These are phyloP conservation scores for Rhizodiscina lignyota DNA, from an alignment of 495 filamentous ascomycete genomes.

Conservation along the genomic window DNA sequence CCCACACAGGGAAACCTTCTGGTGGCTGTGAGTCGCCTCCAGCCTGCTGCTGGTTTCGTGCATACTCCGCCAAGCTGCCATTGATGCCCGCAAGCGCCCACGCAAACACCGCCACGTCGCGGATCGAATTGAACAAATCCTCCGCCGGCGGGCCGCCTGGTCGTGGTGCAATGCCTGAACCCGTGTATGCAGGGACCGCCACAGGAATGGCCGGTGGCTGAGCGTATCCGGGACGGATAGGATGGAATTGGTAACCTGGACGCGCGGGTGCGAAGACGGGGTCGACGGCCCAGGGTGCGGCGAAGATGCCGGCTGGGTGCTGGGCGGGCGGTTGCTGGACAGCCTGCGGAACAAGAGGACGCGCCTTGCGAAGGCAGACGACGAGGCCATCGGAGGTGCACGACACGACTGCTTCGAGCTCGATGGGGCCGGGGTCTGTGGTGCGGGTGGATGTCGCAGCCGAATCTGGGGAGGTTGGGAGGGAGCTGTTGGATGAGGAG, in stretches of 20 bases:
- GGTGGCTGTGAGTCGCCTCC: conserved; percentile 42
- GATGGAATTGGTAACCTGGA: conserved; percentile 1
- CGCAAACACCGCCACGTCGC: conserved; percentile 70
- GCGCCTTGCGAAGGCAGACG: conserved; percentile 61
- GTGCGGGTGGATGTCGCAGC: neutral
- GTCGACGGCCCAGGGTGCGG: conserved; percentile 57
- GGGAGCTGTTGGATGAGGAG: neutral
- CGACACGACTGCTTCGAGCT: conserved; percentile 77
- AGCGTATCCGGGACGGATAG: no score
- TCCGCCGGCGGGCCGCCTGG: conserved; percentile 17
- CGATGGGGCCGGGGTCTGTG: conserved; percentile 22
- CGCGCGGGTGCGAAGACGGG: conserved; percentile 26
- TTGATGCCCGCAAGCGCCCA: conserved; percentile 75
- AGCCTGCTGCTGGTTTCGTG: conserved; percentile 40
- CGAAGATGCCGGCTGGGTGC: conserved; percentile 59
- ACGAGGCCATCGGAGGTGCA: conserved; percentile 83
- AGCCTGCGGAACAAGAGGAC: conserved; percentile 44
- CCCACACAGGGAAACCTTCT: conserved; percentile 38
- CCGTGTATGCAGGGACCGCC: conserved; percentile 1
- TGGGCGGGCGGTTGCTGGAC: conserved; percentile 29
- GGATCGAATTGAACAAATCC: conserved; percentile 63
- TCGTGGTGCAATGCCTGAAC: neutral
- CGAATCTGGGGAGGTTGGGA: neutral
- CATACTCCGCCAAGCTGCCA: conserved; percentile 48
- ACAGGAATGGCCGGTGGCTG: neutral